phyloP scores from a whole-genome alignment of 2,329 filamentous ascomycete species.

The Pyrenochaeta sp. region DNA sequence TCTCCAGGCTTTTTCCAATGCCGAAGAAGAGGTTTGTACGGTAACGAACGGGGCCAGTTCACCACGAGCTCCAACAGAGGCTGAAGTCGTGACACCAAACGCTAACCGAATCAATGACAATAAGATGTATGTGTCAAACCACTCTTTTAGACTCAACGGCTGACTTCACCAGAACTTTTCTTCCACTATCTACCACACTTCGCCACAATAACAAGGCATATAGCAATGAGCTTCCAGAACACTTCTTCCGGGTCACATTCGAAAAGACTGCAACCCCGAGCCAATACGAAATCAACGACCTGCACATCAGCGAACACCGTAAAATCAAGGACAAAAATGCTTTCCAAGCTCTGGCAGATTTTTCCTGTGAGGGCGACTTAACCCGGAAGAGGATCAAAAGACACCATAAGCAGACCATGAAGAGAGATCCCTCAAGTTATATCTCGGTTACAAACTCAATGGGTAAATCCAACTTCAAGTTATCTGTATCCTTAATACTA shows the following conservation, averaged over 20 bases:
- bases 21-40: neutral
- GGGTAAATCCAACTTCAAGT: neutral
- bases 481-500: neutral
- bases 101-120: too few species aligned
- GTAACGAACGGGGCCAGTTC: neutral
- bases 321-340: conserved; percentile 10
- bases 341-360: conserved; percentile 25
- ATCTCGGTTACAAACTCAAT: conserved; percentile 21
- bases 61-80: neutral
- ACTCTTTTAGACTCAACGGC: neutral
- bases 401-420: conserved; percentile 18
- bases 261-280: conserved; percentile 24
- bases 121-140: too few species aligned
- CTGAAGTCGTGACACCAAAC: too few species aligned
- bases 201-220: too few species aligned
- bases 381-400: conserved; percentile 12
- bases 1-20: neutral
- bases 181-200: too few species aligned
- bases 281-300: conserved; percentile 15
- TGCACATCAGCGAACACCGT: conserved; percentile 13
- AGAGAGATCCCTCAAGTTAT: conserved; percentile 15
- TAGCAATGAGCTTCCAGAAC: conserved; percentile 2
- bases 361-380: neutral
- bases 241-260: conserved; percentile 18
- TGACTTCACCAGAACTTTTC: neutral